A percentile compares a stretch with the other conserved stretches of the same genome.
Conservation (phyloP, 2,329 filamentous ascomycete genomes). For the Alternaria ethzedia region DNA sequence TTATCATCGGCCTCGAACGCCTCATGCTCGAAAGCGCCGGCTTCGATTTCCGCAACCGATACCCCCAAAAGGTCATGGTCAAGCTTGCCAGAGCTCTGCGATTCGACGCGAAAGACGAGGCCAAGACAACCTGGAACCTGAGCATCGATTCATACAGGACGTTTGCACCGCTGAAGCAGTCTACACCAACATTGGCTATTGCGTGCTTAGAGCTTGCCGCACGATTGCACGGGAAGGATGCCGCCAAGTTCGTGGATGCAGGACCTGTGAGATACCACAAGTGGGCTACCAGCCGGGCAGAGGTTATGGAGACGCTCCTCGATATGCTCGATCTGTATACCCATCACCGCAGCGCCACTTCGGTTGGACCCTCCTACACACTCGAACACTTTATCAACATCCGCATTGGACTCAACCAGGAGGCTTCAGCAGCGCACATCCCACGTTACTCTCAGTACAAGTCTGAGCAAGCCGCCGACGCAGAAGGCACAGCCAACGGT, state of each 20-base stretch:
- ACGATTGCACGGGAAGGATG: constrained; percentile 65
- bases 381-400: constrained; percentile 83
- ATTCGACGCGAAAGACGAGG: constrained; percentile 63
- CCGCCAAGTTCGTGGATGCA: constrained; percentile 56
- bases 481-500: constrained; percentile 28
- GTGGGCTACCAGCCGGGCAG: constrained; percentile 53
- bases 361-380: constrained; percentile 73
- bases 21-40: constrained; percentile 90
- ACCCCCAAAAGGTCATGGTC: constrained; percentile 83
- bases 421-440: constrained; percentile 68
- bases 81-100: constrained; percentile 73
- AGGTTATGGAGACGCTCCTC: constrained; percentile 74
- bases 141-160: constrained; percentile 92
- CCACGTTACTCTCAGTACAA: constrained; percentile 65
- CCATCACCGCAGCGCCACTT: constrained; percentile 76
- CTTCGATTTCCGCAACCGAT: constrained; percentile 91
- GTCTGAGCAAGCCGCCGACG: constrained; percentile 31
- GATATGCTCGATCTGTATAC: constrained; percentile 93
- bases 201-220: constrained; percentile 81
- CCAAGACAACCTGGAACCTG: constrained; percentile 77
- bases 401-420: constrained; percentile 84
- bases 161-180: constrained; percentile 89
- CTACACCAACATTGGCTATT: constrained; percentile 82
- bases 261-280: constrained; percentile 55
- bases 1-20: constrained; percentile 87